These are phyloP conservation scores for Backusella macrospora DNA, from an alignment of 192 early-diverging fungal species.

Conservation along the genomic window DNA sequence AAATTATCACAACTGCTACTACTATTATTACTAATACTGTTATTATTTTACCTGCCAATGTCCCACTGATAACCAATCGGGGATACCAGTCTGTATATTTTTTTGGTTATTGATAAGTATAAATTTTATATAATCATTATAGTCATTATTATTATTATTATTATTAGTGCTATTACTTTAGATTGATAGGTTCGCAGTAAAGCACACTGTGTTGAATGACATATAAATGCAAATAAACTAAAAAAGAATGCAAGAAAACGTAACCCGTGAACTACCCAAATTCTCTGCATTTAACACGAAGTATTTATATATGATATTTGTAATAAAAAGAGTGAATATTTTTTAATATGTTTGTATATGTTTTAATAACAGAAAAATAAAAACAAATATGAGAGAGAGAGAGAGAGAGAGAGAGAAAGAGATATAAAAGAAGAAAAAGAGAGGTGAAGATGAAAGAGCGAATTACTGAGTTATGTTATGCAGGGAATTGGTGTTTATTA, in stretches of 20 bases:
- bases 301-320: background rate
- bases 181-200: background rate
- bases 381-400: background rate
- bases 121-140: background rate
- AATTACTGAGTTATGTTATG: slow-evolving; percentile 13
- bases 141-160: slow-evolving; percentile 5
- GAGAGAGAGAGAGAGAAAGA: background rate
- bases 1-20: background rate
- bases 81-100: slow-evolving; percentile 12
- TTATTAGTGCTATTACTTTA: slow-evolving; percentile 3
- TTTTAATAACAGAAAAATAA: background rate
- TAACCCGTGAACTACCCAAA: slow-evolving; percentile 4
- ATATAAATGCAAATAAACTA: slow-evolving; percentile 7
- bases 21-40: background rate
- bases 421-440: background rate
- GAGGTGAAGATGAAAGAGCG: background rate
- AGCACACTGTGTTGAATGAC: slow-evolving; percentile 9
- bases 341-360: background rate
- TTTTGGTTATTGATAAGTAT: background rate
- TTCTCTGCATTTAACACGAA: background rate
- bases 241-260: slow-evolving; percentile 3
- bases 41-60: slow-evolving; percentile 34
- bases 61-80: slow-evolving; percentile 24
- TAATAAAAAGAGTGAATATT: background rate
- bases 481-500: slow-evolving; percentile 16